Percentiles rank a stretch among this genome's conserved stretches.
Conservation (phyloP, 2,329 filamentous ascomycete genomes). For the Colletotrichum sp. region DNA sequence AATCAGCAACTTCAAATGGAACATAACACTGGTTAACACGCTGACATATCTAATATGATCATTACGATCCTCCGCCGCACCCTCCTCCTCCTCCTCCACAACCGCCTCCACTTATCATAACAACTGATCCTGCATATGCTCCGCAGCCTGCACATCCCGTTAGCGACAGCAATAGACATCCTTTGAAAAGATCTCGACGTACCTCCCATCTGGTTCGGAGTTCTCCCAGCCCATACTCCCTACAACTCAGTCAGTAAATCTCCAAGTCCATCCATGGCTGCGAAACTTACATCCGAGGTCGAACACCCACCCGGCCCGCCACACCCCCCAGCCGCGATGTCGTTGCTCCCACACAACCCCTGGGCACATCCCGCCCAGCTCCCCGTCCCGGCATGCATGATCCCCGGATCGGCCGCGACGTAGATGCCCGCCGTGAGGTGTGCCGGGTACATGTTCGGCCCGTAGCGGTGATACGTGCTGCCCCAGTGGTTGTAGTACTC, state of each 20-base stretch:
- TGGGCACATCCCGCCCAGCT: conserved; percentile 34
- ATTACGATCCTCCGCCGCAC: neutral
- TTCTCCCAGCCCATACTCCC: neutral
- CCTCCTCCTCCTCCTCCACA: neutral
- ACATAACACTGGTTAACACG: neutral
- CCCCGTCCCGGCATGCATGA: conserved; percentile 34
- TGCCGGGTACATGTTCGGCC: conserved; percentile 48
- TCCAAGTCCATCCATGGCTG: neutral
- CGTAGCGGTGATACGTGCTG: conserved; percentile 54
- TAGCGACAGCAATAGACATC: neutral
- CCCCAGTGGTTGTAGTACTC: conserved; percentile 62
- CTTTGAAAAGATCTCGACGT: neutral
- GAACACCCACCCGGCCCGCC: conserved; percentile 42
- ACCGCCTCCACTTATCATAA: neutral
- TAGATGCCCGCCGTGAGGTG: conserved; percentile 52
- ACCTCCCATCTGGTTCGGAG: neutral
- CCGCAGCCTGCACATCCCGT: neutral
- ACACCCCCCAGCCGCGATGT: conserved; percentile 48
- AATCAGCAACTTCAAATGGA: neutral
- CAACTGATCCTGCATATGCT: neutral
- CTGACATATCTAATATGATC: fast-evolving
- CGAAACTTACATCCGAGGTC: neutral
- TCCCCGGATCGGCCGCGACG: conserved; percentile 46
- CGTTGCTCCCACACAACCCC: conserved; percentile 24
- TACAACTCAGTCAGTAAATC: neutral